Base-by-base conservation (phyloP, 1,139 yeast species). In the Magnusiomyces starmeri region DNA sequence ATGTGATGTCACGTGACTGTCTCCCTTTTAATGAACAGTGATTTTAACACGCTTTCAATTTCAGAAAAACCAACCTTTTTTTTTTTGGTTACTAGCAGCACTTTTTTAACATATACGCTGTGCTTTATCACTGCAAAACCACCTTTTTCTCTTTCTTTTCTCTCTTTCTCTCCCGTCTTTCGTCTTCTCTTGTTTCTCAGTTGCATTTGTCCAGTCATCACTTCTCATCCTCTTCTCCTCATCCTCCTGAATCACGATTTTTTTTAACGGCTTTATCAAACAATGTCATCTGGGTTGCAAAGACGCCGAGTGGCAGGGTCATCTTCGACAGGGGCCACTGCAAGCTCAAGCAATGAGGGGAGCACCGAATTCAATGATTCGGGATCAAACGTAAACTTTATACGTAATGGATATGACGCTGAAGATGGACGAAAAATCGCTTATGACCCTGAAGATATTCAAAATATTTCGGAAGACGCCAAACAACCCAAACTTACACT, bases 371-470 rank as follows among this genome's bases (percentile, higher is more conserved):
- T 50, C 34, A 25, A 44, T 22, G 27, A 25, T 37, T 22, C 52
- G 16, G 41, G 37, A 43, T 25, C 48, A 39, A 25, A 46, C n/a
- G 35, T 20, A 22, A 46, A 35, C 20, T 12, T 53, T 22, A 41
- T 52, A 24, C 49, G 40, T 37, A 46, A 50, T 20, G 54, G 56
- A 25, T 37, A 41, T 24, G 43, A 24, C 45, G 49, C 22, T 20
- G 61, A 60, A 40, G 63, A 69, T 50, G 75, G 71, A 56, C 85
- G 79, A 64, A 83, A 82, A 65, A 78, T 90, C 53, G 97, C 94
- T 14, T 85, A 81, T 63, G 97, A 90, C 67, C 89, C 94, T 37
- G 75, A 78, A 42, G 94, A 85, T 65, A 73, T 81, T 53, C 74
- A 71, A 51, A 76, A 74, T 53, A 73, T 72, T 39, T 68, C 67